Conservation (phyloP, 129 eudicot genomes). For the Saussurea involucrata region DNA sequence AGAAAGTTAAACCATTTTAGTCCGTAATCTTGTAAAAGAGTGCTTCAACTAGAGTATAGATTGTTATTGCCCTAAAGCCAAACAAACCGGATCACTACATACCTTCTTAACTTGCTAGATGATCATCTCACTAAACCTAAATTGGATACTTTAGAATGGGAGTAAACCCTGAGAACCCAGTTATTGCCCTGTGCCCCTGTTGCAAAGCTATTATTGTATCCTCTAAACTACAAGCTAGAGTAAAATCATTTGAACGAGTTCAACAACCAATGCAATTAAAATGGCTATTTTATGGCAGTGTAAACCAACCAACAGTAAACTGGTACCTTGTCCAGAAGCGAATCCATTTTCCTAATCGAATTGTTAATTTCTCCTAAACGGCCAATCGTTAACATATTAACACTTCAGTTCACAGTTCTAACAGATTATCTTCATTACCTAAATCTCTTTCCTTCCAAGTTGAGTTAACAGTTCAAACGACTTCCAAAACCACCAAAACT, state of each 20-base stretch:
- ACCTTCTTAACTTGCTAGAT: not conserved
- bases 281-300: not conserved
- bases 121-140: not conserved
- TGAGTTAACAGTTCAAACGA: not conserved
- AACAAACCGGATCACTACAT: not conserved
- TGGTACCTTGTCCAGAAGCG: not conserved
- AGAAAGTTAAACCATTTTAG: not conserved
- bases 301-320: not conserved
- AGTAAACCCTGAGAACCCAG: not conserved
- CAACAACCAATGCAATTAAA: not conserved
- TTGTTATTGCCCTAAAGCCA: not conserved
- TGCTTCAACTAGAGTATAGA: not conserved
- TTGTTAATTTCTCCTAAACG: not conserved
- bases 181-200: not conserved
- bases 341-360: not conserved
- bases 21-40: not conserved
- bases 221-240: not conserved
- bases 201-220: not conserved
- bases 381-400: not conserved
- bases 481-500: not conserved
- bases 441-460: not conserved
- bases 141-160: not conserved
- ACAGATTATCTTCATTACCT: not conserved
- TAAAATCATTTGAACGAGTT: not conserved
- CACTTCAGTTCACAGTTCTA: not conserved